A percentile compares a stretch with the other conserved stretches of the same genome.
phyloP scores from a whole-genome alignment of 441 rosid genomes.

The Pelargonium cotyledonis region DNA sequence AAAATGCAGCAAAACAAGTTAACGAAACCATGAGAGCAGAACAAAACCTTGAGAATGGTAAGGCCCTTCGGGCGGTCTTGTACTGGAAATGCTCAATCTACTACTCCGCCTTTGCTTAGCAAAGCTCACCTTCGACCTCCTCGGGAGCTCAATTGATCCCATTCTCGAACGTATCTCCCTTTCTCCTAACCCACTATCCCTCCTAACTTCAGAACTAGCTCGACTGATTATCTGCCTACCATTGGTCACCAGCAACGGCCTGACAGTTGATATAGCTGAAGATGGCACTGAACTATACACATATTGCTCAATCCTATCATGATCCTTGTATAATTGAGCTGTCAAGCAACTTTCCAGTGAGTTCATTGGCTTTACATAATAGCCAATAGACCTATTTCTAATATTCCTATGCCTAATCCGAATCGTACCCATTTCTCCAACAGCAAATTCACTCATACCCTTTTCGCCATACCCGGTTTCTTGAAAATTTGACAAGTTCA shows the following conservation, averaged over 20 bases:
- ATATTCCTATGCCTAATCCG: slow-evolving; percentile 3
- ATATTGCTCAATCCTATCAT: slow-evolving; percentile 38
- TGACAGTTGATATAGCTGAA: slow-evolving; percentile 27
- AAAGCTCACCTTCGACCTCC: neutral
- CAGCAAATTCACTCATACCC: neutral
- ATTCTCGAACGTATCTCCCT: slow-evolving; percentile 3
- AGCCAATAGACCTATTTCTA: slow-evolving; percentile 26
- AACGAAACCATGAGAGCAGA: neutral
- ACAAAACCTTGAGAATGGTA: slow-evolving; percentile 22
- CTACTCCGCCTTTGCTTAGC: neutral
- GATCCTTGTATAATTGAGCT: slow-evolving; percentile 47
- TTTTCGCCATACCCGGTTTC: slow-evolving; percentile 4
- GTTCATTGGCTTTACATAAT: slow-evolving; percentile 38
- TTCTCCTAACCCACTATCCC: neutral
- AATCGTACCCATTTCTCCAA: slow-evolving; percentile 6
- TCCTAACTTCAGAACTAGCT: slow-evolving; percentile 4
- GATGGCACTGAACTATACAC: slow-evolving; percentile 37
- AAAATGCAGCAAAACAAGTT: neutral
- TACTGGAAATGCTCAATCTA: slow-evolving; percentile 6
- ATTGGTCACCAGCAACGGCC: slow-evolving; percentile 60
- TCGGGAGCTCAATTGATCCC: slow-evolving; percentile 1
- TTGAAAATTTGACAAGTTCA: slow-evolving; percentile 14
- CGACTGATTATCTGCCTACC: slow-evolving; percentile 49
- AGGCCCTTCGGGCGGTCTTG: neutral
- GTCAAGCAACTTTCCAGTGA: slow-evolving; percentile 41